Evolutionary conservation across 202 grass and related monocot genomes (phyloP).

Genomic region (Bolboschoenoplectus hybrid): DNA sequence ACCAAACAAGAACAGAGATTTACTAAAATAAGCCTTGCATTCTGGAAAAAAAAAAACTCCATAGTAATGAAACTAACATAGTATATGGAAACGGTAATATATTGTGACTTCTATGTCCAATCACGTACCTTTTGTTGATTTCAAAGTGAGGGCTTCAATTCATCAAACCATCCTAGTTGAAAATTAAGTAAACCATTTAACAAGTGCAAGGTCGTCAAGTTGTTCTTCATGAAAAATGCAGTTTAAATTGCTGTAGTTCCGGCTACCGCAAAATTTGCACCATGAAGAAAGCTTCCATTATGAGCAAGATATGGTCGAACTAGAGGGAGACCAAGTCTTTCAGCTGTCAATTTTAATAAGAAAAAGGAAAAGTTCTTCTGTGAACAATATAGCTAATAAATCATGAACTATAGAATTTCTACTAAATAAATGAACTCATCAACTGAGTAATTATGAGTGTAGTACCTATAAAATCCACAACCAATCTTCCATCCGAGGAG

Average conservation of each 20-base stretch:
- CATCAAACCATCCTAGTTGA: conserved; percentile 75
- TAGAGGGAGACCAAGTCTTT: conserved; percentile 60
- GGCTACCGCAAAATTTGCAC: conserved; percentile 77
- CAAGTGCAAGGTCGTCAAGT: conserved; percentile 44
- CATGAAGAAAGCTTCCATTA: conserved; percentile 59
- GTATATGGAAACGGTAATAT: neutral
- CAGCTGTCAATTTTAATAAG: conserved; percentile 41
- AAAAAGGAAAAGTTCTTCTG: neutral
- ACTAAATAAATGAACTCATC: neutral
- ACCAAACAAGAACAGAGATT: conserved; percentile 59
- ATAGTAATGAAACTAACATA: neutral
- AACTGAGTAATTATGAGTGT: neutral
- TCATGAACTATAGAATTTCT: conserved; percentile 6
- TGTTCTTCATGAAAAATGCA: conserved; percentile 31
- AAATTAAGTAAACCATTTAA: conserved; percentile 55
- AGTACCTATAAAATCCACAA: conserved; percentile 83
- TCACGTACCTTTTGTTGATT: conserved; percentile 51
- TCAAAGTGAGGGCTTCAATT: conserved; percentile 62
- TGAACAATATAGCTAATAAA: conserved; percentile 9
- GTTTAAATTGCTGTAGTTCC: conserved; percentile 62
- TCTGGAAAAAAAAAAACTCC: conserved; percentile 33
- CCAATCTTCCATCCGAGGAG: conserved; percentile 80
- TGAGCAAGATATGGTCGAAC: conserved; percentile 72
- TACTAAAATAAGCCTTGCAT: conserved; percentile 46
- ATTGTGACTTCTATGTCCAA: neutral